Conservation (phyloP, 805 yeast species). For the Ogataea methylovora region DNA sequence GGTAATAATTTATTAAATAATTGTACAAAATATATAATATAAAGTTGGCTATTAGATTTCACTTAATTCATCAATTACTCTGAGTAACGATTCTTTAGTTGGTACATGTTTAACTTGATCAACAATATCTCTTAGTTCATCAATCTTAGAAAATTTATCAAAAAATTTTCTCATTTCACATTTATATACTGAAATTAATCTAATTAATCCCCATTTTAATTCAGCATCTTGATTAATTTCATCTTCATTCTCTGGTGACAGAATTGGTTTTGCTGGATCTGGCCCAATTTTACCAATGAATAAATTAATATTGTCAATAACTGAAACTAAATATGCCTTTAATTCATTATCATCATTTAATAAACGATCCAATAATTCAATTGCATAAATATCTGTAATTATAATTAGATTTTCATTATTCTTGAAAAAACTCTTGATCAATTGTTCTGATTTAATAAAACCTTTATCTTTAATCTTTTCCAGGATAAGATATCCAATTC, state of each 20-base stretch:
- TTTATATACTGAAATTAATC: slow-evolving; percentile 28
- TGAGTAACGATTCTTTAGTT: neutral
- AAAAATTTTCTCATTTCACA: slow-evolving; percentile 30
- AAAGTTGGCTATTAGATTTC: too few relatives aligned
- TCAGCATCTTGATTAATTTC: slow-evolving; percentile 25
- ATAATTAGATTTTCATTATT: slow-evolving; percentile 24
- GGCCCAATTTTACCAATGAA: slow-evolving; percentile 10
- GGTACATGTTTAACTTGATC: neutral
- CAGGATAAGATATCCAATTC: slow-evolving; percentile 54
- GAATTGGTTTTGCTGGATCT: slow-evolving; percentile 16
- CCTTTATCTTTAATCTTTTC: slow-evolving; percentile 42
- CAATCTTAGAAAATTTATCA: neutral
- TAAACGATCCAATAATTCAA: slow-evolving; percentile 28
- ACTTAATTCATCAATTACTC: too few relatives aligned
- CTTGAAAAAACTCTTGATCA: slow-evolving; percentile 36
- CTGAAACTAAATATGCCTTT: neutral
- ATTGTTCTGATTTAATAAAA: slow-evolving; percentile 32
- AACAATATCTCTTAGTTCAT: neutral
- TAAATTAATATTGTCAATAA: slow-evolving; percentile 19
- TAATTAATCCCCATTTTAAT: slow-evolving; percentile 33
- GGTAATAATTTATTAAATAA: too few relatives aligned
- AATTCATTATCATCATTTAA: slow-evolving; percentile 9
- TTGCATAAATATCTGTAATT: slow-evolving; percentile 36
- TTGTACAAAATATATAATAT: neutral
- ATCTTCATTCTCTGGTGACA: slow-evolving; percentile 15